These are phyloP conservation scores for Buxus sempervirens DNA, from an alignment of 164 flowering plant genomes.

Conservation along the genomic window DNA sequence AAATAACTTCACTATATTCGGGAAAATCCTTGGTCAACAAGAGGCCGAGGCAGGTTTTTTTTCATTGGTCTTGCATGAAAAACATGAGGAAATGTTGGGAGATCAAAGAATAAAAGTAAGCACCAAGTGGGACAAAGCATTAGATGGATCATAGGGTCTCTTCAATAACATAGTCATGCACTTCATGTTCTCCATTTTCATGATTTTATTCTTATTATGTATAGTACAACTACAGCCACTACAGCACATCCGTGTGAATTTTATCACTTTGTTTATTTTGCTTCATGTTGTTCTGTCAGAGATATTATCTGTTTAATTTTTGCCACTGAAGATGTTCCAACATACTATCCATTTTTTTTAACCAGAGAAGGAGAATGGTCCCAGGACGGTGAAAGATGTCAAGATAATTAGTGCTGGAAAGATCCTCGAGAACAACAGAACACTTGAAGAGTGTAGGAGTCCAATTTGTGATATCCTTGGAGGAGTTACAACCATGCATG, in stretches of 20 bases:
- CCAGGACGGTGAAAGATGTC: constrained; percentile 76
- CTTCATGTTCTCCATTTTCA: too few relatives aligned
- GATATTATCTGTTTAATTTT: not conserved
- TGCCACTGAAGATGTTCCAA: not conserved
- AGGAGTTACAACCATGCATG: constrained; percentile 90
- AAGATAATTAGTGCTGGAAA: constrained; percentile 79
- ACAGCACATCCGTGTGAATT: not conserved
- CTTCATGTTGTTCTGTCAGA: not conserved
- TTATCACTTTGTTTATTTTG: not conserved
- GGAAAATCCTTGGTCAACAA: not conserved
- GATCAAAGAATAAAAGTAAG: too few relatives aligned
- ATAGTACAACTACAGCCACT: too few relatives aligned
- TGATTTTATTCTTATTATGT: too few relatives aligned
- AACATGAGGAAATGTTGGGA: too few relatives aligned
- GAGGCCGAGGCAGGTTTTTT: not conserved
- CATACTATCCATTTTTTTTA: constrained; percentile 4
- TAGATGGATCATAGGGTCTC: too few relatives aligned
- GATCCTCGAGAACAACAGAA: constrained; percentile 74
- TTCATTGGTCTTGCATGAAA: not conserved
- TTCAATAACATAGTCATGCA: too few relatives aligned
- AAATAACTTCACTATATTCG: too few relatives aligned
- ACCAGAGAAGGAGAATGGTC: constrained; percentile 75
- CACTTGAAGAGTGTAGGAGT: constrained; percentile 72
- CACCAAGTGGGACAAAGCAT: too few relatives aligned
- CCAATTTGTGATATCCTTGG: constrained; percentile 71